Conservation (phyloP, 2,329 filamentous ascomycete genomes). For the Cladosporium sphaerospermum region DNA sequence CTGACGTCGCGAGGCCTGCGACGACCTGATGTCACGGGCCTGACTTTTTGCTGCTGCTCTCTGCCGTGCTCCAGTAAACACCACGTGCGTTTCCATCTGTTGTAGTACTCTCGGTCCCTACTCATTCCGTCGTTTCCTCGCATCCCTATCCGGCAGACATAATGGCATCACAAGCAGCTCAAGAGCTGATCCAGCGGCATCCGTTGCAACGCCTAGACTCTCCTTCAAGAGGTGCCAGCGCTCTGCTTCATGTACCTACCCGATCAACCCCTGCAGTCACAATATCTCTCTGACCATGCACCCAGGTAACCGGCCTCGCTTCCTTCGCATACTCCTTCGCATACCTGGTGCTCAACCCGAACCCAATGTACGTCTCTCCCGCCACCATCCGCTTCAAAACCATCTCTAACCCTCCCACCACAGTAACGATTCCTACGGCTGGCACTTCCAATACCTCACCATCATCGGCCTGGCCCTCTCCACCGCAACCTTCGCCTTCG, state of each 20-base stretch:
- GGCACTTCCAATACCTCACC: slow-evolving; percentile 67
- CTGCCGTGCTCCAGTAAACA: not conserved
- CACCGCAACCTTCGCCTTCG: slow-evolving; percentile 55
- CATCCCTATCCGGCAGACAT: not conserved
- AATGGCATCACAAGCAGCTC: slow-evolving; percentile 20
- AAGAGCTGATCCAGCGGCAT: slow-evolving; percentile 40
- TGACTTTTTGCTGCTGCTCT: not conserved
- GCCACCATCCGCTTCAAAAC: not conserved
- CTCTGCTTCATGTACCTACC: slow-evolving; percentile 50
- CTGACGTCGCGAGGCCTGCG: not conserved
- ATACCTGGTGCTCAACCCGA: slow-evolving; percentile 33
- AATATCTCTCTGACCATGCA: not conserved
- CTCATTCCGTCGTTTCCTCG: not conserved
- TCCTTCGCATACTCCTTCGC: slow-evolving; percentile 42
- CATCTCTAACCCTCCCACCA: slow-evolving; percentile 30
- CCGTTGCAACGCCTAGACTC: slow-evolving; percentile 60
- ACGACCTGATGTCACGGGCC: not conserved
- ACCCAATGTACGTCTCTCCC: slow-evolving; percentile 29
- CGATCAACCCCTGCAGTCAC: not conserved
- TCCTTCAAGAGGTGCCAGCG: slow-evolving; percentile 58
- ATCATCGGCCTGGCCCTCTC: slow-evolving; percentile 63
- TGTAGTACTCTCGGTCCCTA: not conserved
- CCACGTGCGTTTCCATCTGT: not conserved
- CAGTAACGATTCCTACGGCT: slow-evolving; percentile 54
- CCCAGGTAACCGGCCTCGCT: slow-evolving; percentile 30